Conservation (phyloP, 345 rosid species). For the Lepidium didymum region DNA sequence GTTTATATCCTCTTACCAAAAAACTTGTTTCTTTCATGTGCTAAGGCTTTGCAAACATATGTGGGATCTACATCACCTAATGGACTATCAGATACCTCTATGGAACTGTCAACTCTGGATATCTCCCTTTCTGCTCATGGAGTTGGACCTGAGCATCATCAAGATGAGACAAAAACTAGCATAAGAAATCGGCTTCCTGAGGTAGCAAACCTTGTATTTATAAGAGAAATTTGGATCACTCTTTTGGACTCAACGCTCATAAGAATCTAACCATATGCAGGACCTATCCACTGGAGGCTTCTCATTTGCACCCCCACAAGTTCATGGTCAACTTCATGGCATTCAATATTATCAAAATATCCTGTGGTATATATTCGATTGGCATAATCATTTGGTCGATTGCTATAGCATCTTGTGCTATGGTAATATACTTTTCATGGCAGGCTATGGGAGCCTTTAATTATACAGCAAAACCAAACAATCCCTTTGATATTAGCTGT, state of each 20-base stretch:
- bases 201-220: constrained; percentile 30
- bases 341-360: constrained; percentile 48
- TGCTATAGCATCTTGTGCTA: not conserved
- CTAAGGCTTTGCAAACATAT: constrained; percentile 27
- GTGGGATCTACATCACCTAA: constrained; percentile 20
- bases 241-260: not conserved
- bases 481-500: constrained; percentile 56
- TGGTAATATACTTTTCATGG: not conserved
- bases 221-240: constrained; percentile 1
- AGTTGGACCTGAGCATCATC: constrained; percentile 26
- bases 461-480: constrained; percentile 37
- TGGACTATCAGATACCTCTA: constrained; percentile 22
- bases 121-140: constrained; percentile 26
- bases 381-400: not conserved
- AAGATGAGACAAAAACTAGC: constrained; percentile 29
- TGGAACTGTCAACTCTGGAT: constrained; percentile 26
- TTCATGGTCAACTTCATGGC: constrained; percentile 38
- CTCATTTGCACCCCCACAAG: constrained; percentile 30
- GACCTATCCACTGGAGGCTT: constrained; percentile 63
- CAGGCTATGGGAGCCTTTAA: constrained; percentile 41
- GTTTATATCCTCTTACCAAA: not conserved
- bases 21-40: not conserved
- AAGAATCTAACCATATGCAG: constrained; percentile 33
- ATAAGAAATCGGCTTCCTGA: constrained; percentile 66
- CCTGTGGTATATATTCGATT: constrained; percentile 37